phyloP scores from a whole-genome alignment of 495 filamentous ascomycete species.

The Aspergillus ostianus region DNA sequence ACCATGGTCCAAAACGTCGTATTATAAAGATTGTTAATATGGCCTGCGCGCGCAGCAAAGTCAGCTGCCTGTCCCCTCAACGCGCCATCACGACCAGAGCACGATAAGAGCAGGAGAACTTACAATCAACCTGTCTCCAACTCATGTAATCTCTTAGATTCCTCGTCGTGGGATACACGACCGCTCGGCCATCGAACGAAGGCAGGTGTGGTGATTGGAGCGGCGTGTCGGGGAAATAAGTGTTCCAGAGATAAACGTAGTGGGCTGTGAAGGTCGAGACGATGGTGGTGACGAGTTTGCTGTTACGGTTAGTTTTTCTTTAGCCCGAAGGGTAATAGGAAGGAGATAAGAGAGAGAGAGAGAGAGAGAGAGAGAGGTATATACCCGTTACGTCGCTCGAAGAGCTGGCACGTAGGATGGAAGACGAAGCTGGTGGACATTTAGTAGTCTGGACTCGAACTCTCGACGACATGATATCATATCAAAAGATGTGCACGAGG shows the following conservation, averaged over 20 bases:
- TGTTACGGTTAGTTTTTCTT: slow-evolving; percentile 25
- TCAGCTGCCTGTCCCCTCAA: not conserved
- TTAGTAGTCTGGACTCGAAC: not conserved
- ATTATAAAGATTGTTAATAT: slow-evolving; percentile 98
- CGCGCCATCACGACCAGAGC: not conserved
- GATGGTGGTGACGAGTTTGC: slow-evolving; percentile 86
- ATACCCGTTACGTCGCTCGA: slow-evolving; percentile 83
- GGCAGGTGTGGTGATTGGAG: slow-evolving; percentile 71
- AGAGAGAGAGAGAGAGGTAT: slow-evolving; percentile 5
- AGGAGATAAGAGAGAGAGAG: not conserved
- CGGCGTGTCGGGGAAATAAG: slow-evolving; percentile 64
- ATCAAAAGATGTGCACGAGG: not conserved
- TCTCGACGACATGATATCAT: not conserved
- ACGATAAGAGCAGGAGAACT: slow-evolving; percentile 22
- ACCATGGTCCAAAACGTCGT: slow-evolving; percentile 94
- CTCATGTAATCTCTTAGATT: slow-evolving; percentile 93
- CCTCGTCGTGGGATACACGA: slow-evolving; percentile 74
- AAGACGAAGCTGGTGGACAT: slow-evolving; percentile 73
- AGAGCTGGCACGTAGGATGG: slow-evolving; percentile 73
- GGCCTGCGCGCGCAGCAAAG: slow-evolving; percentile 61
- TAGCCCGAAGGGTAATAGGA: not conserved
- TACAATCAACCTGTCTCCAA: slow-evolving; percentile 96
- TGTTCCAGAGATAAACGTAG: slow-evolving; percentile 79
- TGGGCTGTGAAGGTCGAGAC: slow-evolving; percentile 92
- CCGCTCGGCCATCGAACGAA: slow-evolving; percentile 87